Percentiles rank a stretch among this genome's conserved stretches.
Conservation (phyloP, 2,329 filamentous ascomycete species). For the Aureobasidium sp. region DNA sequence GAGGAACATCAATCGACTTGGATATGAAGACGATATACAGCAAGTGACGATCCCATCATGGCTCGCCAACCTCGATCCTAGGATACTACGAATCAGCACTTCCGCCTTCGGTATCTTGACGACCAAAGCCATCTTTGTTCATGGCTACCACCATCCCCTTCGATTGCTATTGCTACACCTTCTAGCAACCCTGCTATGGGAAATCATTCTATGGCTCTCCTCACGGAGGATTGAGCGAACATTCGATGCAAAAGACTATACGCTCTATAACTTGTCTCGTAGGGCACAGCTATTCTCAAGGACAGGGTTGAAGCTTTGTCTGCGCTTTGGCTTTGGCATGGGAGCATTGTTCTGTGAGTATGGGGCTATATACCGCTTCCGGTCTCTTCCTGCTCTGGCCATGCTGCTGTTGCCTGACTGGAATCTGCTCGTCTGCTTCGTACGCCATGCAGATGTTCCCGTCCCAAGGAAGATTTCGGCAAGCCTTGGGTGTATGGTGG, state of each 20-base stretch:
- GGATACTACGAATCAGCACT: not conserved
- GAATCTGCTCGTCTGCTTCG: not conserved
- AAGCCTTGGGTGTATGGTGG: not conserved
- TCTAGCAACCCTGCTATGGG: not conserved
- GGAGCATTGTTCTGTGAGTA: not conserved
- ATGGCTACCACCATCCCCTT: not conserved
- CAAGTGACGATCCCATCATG: not conserved
- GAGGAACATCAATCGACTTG: not conserved
- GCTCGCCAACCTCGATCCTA: not conserved
- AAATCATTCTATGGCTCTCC: not conserved
- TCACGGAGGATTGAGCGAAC: not conserved
- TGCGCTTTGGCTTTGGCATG: not conserved
- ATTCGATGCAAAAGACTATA: not conserved
- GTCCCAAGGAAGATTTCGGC: not conserved
- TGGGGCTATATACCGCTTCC: not conserved
- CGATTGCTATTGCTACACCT: not conserved
- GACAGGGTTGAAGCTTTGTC: not conserved
- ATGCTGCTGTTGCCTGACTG: not conserved
- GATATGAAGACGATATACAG: not conserved
- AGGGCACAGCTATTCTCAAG: not conserved
- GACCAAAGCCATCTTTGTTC: not conserved
- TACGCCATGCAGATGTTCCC: not conserved
- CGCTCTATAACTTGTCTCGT: not conserved
- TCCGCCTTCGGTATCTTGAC: not conserved
- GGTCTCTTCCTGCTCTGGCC: not conserved